Percentiles rank a stretch among this genome's conserved stretches.
These are phyloP conservation scores for Penicillium lividum DNA, from an alignment of 495 filamentous ascomycete genomes.

Conservation along the genomic window DNA sequence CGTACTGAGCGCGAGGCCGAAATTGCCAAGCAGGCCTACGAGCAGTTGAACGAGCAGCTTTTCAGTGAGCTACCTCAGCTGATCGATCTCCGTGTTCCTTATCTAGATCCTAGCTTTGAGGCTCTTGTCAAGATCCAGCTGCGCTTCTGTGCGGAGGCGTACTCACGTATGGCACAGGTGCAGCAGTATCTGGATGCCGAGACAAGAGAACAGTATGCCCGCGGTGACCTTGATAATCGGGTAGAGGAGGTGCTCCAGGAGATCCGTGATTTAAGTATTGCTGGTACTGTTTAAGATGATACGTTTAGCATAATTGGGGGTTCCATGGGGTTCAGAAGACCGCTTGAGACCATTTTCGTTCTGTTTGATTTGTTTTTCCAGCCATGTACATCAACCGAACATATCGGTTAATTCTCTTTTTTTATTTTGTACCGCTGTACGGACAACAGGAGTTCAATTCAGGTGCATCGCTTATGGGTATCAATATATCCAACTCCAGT, in stretches of 20 bases:
- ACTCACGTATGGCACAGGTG: slow-evolving; percentile 95
- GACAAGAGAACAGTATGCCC: slow-evolving; percentile 93
- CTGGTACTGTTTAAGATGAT: slow-evolving; percentile 60
- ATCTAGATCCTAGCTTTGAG: slow-evolving; percentile 95
- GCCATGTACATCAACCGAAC: neutral
- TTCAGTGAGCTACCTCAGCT: slow-evolving; percentile 93
- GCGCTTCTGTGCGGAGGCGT: slow-evolving; percentile 96
- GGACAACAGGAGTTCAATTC: slow-evolving; percentile 10
- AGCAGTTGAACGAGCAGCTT: slow-evolving; percentile 93
- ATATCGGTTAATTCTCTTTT: neutral
- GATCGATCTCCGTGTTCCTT: slow-evolving; percentile 94
- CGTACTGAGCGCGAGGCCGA: slow-evolving; percentile 92
- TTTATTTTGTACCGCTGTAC: neutral
- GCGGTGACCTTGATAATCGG: slow-evolving; percentile 84
- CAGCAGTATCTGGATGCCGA: slow-evolving; percentile 98
- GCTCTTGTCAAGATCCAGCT: slow-evolving; percentile 98
- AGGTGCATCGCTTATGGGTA: slow-evolving; percentile 17
- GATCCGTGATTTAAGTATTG: slow-evolving; percentile 95
- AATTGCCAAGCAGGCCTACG: slow-evolving; percentile 89
- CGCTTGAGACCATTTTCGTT: neutral
- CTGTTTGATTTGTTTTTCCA: neutral
- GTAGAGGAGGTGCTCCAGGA: slow-evolving; percentile 97
- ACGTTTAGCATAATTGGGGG: slow-evolving; percentile 5
- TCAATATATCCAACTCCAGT: slow-evolving; percentile 8
- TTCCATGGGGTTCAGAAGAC: neutral